Conservation (phyloP, 225 moss, liverwort and hornwort species). For the Polytrichum formosum region DNA sequence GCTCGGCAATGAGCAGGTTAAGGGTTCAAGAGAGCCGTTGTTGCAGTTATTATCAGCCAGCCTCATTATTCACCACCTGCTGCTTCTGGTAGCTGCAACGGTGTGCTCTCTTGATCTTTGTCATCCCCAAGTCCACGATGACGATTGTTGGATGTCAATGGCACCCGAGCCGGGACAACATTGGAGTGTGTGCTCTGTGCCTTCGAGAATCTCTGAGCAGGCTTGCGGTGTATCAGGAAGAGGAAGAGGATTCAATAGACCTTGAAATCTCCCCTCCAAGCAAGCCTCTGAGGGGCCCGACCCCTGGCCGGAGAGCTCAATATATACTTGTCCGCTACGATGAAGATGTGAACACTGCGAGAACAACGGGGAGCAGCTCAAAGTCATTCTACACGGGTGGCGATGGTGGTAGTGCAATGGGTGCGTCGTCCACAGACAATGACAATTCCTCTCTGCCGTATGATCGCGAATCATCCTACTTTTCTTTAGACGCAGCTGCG, state of each 20-base stretch:
- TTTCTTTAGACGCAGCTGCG: slow-evolving; percentile 14
- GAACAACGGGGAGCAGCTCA: slow-evolving; percentile 18
- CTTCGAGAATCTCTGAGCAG: slow-evolving; percentile 43
- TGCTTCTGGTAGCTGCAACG: too few species aligned
- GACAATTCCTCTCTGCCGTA: slow-evolving; percentile 12
- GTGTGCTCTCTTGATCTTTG: too few species aligned
- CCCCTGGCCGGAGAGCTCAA: slow-evolving; percentile 37
- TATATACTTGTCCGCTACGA: slow-evolving; percentile 42
- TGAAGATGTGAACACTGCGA: slow-evolving; percentile 21
- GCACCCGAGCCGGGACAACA: slow-evolving; percentile 48
- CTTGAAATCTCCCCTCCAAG: slow-evolving; percentile 43
- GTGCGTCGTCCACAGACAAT: neutral
- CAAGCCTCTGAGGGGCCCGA: slow-evolving; percentile 25
- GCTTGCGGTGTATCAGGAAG: slow-evolving; percentile 50
- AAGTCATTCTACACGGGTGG: slow-evolving; percentile 36
- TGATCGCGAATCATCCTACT: slow-evolving; percentile 20
- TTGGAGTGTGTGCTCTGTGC: slow-evolving; percentile 53
- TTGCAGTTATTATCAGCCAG: too few species aligned
- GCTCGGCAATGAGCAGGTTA: too few species aligned
- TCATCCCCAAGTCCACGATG: slow-evolving; percentile 14
- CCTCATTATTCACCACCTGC: too few species aligned
- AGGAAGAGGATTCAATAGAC: slow-evolving; percentile 50
- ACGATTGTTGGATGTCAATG: slow-evolving; percentile 54
- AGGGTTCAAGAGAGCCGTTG: too few species aligned
- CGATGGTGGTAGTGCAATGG: slow-evolving; percentile 5